Base-by-base conservation (phyloP, 345 rosid species). In the Populus alba region DNA sequence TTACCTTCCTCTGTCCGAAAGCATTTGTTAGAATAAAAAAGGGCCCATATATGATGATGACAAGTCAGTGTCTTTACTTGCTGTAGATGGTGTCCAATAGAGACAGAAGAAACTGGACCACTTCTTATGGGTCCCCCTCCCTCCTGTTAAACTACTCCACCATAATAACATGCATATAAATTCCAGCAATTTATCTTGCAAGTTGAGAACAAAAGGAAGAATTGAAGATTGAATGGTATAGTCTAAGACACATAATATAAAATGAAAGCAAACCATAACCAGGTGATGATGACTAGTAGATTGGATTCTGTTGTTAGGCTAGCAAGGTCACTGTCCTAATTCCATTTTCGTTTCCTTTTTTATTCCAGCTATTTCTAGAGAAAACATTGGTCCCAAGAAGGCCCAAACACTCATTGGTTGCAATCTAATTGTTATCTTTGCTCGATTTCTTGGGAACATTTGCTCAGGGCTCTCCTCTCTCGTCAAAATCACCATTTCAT, bases 81-180 rank as follows among this genome's bases (percentile, higher is more conserved):
- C 78, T 62, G 74, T 81, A 51, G 70, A n/a, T 17, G 83, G 70
- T 83, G 78, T 79, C 83, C 80, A 72, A 23, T 3, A n/a, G 62
- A 33, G 22, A 22, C 35, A 29, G 6, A 23, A 23, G 63, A 31
- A 10, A 63, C 37, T 37, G 86, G 88, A 79, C 83, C 85, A 73
- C 79, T 63, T 37, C 66, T 57, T 31, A 55, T 31, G 29, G 66
- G 27, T 45, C 61, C 62, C 11, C 29, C 6, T 33, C 35, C 4
- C 35, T 25, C 7, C 57, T 57, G 3, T 57, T 10, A 31, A 10
- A 15, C 45, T 5, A 25, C 11, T 9, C 29, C 5, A 59, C 6
- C 29, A 59, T n/a, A 4, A 47, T 53, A 6, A n/a, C 27, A n/a
- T n/a, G 2, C 13, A n/a, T 11, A n/a, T n/a, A 1, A n/a, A 5